Evolutionary conservation across 177 flowering plant species (phyloP).

Genomic region (Tripterygium wilfordii): DNA sequence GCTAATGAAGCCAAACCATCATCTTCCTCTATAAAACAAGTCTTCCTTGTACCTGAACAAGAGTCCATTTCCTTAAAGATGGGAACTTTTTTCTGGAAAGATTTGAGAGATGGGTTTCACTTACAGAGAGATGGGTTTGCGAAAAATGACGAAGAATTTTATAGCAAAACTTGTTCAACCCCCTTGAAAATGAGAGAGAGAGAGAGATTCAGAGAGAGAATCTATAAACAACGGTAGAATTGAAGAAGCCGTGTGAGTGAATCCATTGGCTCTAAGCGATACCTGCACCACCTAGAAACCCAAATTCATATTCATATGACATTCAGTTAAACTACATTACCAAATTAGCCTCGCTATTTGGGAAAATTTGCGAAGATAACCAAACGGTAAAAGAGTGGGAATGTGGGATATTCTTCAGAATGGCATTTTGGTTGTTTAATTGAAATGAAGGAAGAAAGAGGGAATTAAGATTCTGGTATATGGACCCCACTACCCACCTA

Average conservation of each 20-base stretch:
- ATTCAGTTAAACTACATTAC: no score
- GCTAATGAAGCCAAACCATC: constrained; percentile 51
- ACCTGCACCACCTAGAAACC: constrained; percentile 1
- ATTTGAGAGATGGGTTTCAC: no score
- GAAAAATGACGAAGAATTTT: neutral
- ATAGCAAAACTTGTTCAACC: neutral
- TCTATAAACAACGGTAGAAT: constrained; percentile 23
- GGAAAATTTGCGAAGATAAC: no score
- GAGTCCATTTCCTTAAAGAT: constrained; percentile 10
- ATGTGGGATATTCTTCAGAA: no score
- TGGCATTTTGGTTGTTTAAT: no score
- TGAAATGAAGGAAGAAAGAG: no score
- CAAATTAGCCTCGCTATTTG: no score
- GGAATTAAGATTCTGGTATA: no score
- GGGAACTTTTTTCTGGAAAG: neutral
- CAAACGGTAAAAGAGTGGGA: no score
- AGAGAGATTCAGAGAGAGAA: neutral
- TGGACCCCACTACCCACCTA: no score
- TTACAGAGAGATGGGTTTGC: constrained; percentile 7
- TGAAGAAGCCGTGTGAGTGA: constrained; percentile 21
- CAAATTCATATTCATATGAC: no score
- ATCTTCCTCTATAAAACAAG: constrained; percentile 37
- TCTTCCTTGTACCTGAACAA: constrained; percentile 14
- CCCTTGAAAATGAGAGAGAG: neutral
- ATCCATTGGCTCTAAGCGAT: constrained; percentile 32